Evolutionary conservation across 106 monocot species (phyloP), one percentile per base, ranked within the genome.

Genomic region (Dioscorea alata): DNA sequence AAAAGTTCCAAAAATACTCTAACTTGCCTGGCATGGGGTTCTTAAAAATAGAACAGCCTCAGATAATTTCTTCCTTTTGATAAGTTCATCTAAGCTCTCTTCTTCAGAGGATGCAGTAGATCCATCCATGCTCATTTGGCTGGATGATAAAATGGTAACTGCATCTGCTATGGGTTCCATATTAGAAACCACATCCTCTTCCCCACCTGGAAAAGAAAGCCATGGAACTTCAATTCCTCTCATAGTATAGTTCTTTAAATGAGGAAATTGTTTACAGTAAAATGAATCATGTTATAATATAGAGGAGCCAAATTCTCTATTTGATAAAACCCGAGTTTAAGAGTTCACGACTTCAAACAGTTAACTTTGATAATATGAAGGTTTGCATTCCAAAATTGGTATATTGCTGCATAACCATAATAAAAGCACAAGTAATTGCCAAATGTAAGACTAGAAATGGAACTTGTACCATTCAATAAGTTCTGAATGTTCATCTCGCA

Each of bases 401-500:
- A 51, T 5, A 42, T 48, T 21, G 17, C 23, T 32, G 32, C 21
- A 19, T 65, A 31, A 18, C 18, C 6, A 62, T 25, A 62, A 24
- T 62, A 31, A 62, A 28, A 0, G 33, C 16, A 18, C 6, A 16
- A 50, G 21, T 50, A 24, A 12, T 50, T 16, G 28, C 4, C 22
- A 13, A 31, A 59, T 22, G 20, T 18, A 33, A 65, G 4, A 48
- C 54, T 12, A 21, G 57, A 42, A 42, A 76, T 18, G 57, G 49
- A 63, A 68, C 18, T 8, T 23, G 4, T 81, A 81, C 81, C 75
- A 17, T 18, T 73, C 23, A 77, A 33, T 13, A 77, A 61, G 3
- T 19, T 64, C 35, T 82, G 82, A 52, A 77, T 73, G 48, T 70
- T 70, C 82, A 82, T 77, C 62, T 82, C 82, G 23, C 77, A 69